Base-by-base conservation (phyloP, 768 basidiomycete genomes). In the Russula sp. region DNA sequence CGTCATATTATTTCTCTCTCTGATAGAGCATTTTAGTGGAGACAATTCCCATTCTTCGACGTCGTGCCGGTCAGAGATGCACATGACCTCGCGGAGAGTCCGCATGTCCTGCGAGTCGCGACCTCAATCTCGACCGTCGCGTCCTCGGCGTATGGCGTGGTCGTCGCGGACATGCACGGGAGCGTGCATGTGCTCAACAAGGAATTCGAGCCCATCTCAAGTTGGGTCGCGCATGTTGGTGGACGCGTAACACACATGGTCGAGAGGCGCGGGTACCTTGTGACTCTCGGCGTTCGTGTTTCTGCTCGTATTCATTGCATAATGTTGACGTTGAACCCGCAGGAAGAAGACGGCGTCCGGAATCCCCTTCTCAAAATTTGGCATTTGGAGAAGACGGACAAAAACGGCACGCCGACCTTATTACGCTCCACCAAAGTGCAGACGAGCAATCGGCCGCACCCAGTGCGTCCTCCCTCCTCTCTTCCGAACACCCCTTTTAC, bases 11-110 rank as follows among this genome's bases (percentile, higher is more conserved):
- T 22, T 14, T 5, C 14, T 25, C 14, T 25, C 20, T 62, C 63
- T 64, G 47, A 56, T 29, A 18, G 3, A n/a, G 14, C 7, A 25
- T 32, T 7, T 20, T 38, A 95, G 90, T 92, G 88, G 84, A 81
- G 88, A 53, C 90, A 93, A 70, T 96, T 96, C 76, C 78, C 85
- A 3, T 97, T 97, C 83, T 98, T 97, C 70, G 86, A 93, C 65
- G 77, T 80, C 13, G 79, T 83, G 5, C 81, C 84, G 11, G 84
- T 94, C 64, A 91, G 85, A 71, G 92, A 93, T 68, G 76, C 79
- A 2, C 84, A 94, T 68, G 89, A 96, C 70, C 76, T 90, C 14
- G 80, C 83, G 2, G 83, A 81, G 60, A 73, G 85, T 0, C 93
- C 93, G 0, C 86, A 90, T 57, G 79, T 93, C 25, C 84, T 96